Conservation (phyloP, 805 yeast genomes). For the Kazachstania psychrophila region DNA sequence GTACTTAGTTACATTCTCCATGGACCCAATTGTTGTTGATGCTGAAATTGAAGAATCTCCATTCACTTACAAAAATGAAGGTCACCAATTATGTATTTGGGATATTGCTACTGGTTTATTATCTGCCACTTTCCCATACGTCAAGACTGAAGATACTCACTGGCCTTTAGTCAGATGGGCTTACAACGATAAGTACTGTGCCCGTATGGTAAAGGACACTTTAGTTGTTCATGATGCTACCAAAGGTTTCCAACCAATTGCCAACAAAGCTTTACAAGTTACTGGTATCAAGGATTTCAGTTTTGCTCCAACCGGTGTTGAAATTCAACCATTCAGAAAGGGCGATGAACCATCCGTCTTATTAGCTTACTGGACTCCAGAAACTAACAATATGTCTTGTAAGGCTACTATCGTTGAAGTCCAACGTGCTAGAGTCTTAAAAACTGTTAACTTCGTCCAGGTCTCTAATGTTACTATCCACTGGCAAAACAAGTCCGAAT, state of each 20-base stretch:
- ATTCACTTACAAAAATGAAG: conserved; percentile 78
- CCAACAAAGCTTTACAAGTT: conserved; percentile 74
- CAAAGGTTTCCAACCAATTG: conserved; percentile 66
- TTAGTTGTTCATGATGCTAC: conserved; percentile 81
- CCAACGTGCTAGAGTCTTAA: conserved; percentile 70
- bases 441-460: conserved; percentile 91
- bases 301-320: conserved; percentile 86
- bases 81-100: conserved; percentile 93
- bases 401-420: conserved; percentile 85
- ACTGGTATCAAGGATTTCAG: conserved; percentile 85
- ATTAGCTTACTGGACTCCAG: conserved; percentile 96
- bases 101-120: conserved; percentile 75
- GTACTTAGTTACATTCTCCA: conserved; percentile 82
- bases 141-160: conserved; percentile 57
- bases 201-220: conserved; percentile 89
- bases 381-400: conserved; percentile 83
- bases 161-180: conserved; percentile 99
- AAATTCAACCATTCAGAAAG: conserved; percentile 47
- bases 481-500: conserved; percentile 88
- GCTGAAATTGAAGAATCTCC: conserved; percentile 61
- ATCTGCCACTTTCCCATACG: conserved; percentile 82
- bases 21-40: conserved; percentile 65
- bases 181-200: conserved; percentile 82
- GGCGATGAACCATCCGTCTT: conserved; percentile 51
- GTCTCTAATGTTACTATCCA: conserved; percentile 82